Percentiles rank a stretch among this genome's conserved stretches.
Conservation (phyloP, 2,329 filamentous ascomycete species). For the Stemphylium vesicarium region DNA sequence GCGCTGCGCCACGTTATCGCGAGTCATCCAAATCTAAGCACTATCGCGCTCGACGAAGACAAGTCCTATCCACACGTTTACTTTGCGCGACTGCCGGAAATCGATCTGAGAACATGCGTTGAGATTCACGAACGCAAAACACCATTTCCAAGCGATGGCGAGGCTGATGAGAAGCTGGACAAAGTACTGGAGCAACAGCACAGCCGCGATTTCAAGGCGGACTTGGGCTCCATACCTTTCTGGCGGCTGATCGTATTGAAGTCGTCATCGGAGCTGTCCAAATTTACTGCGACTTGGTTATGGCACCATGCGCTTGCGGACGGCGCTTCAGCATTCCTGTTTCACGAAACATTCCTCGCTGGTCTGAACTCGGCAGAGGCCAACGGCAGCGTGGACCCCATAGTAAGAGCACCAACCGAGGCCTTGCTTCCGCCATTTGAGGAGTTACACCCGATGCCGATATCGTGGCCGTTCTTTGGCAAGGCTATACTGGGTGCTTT, state of each 20-base stretch:
- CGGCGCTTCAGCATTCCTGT: conserved; percentile 54
- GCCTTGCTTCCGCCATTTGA: conserved; percentile 52
- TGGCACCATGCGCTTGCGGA: conserved; percentile 59
- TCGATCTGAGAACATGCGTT: conserved; percentile 51
- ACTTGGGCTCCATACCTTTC: conserved; percentile 41
- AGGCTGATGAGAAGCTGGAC: conserved; percentile 52
- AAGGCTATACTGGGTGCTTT: conserved; percentile 43
- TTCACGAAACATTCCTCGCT: conserved; percentile 52
- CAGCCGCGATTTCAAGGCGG: conserved; percentile 46
- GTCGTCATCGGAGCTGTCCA: conserved; percentile 3
- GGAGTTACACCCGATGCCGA: conserved; percentile 47
- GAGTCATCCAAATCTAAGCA: conserved; percentile 53
- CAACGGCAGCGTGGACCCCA: not conserved
- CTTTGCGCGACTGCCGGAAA: conserved; percentile 53
- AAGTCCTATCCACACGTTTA: conserved; percentile 48
- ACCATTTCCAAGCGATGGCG: conserved; percentile 21
- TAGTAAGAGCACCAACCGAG: conserved; percentile 19
- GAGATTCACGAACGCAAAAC: conserved; percentile 37
- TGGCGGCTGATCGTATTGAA: conserved; percentile 53
- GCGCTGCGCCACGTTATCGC: conserved; percentile 47
- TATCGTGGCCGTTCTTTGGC: conserved; percentile 47
- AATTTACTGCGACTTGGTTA: conserved; percentile 55
- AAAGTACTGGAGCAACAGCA: conserved; percentile 51
- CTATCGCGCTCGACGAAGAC: conserved; percentile 51
- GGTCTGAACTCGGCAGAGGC: conserved; percentile 34